Conservation (phyloP, 106 monocot genomes). For the Dactylorhiza incarnata region DNA sequence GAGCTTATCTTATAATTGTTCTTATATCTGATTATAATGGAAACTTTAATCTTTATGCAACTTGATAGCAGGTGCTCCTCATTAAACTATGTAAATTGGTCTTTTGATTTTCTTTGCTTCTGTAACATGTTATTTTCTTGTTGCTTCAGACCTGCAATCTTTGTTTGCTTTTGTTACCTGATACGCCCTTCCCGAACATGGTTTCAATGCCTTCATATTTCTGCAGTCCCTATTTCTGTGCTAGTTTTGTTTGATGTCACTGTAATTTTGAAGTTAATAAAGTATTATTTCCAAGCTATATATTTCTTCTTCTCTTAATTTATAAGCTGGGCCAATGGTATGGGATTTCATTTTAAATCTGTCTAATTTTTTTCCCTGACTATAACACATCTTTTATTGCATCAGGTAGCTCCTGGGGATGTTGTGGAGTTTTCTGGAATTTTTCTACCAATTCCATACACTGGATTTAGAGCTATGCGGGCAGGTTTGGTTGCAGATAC, state of each 20-base stretch:
- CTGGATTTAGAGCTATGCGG: constrained; percentile 90
- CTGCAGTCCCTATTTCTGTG: neutral
- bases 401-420: constrained; percentile 94
- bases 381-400: neutral
- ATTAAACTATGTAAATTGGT: no score
- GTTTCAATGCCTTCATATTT: neutral
- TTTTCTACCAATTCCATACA: constrained; percentile 95
- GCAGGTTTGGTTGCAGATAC: constrained; percentile 99
- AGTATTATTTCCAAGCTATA: no score
- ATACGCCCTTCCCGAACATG: no score
- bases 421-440: constrained; percentile 90
- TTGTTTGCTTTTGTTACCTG: no score
- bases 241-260: neutral
- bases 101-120: no score
- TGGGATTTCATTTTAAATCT: neutral
- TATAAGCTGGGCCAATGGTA: neutral
- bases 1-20: no score
- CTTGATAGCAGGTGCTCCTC: no score
- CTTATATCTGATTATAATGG: no score
- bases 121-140: no score
- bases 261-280: neutral
- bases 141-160: no score
- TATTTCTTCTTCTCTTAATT: no score
- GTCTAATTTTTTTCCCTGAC: neutral
- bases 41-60: no score